phyloP scores from a whole-genome alignment of 257 asterid genomes.

The Henckelia pumila region DNA sequence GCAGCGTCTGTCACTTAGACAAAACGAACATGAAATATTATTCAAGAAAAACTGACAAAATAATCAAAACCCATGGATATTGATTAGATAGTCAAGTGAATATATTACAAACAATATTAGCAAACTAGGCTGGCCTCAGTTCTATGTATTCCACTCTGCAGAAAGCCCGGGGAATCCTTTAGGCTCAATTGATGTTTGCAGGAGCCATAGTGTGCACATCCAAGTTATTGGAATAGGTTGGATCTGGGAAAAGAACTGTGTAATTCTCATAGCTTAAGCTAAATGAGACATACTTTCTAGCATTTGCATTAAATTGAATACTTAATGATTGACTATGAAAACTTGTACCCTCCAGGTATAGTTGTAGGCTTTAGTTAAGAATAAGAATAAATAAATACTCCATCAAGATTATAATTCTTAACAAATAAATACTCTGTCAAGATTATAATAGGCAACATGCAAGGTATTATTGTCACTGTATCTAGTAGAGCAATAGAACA shows the following conservation, averaged over 20 bases:
- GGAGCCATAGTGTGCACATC: background rate
- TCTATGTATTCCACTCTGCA: background rate
- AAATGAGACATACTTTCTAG: background rate
- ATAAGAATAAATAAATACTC: no score
- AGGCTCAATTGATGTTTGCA: constrained; percentile 9
- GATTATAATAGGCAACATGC: no score
- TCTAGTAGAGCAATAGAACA: no score
- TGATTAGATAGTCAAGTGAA: background rate
- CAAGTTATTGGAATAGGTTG: constrained; percentile 9
- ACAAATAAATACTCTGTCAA: no score
- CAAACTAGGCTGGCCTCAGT: background rate
- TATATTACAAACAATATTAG: background rate
- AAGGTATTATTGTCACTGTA: background rate
- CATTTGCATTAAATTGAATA: constrained; percentile 2
- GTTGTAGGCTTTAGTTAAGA: no score
- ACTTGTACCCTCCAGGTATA: no score
- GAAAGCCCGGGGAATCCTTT: background rate
- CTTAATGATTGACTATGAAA: background rate
- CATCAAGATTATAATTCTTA: no score
- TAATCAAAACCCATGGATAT: background rate
- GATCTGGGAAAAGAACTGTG: constrained; percentile 4
- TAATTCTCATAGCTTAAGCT: background rate
- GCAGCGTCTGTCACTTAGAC: constrained; percentile 23
- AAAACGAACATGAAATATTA: constrained; percentile 6
- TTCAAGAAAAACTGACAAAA: constrained; percentile 9